Conservation (phyloP, 441 rosid genomes). For the Viola pubescens region DNA sequence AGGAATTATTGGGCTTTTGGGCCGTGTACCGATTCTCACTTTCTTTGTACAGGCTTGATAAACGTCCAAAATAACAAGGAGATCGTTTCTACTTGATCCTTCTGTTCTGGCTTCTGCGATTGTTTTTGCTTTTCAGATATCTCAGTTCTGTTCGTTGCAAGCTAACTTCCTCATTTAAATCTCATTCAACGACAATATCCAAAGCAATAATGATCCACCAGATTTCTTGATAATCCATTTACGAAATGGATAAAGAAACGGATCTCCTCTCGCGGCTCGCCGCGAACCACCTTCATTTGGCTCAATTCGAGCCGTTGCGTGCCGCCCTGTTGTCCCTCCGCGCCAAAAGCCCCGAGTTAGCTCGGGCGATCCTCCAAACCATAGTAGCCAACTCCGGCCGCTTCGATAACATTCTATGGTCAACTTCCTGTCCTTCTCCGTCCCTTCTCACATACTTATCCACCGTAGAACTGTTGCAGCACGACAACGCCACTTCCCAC, state of each 20-base stretch:
- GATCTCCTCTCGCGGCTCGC: constrained; percentile 76
- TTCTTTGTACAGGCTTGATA: too few relatives aligned
- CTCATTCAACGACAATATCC: too few relatives aligned
- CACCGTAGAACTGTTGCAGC: constrained; percentile 61
- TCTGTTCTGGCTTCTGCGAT: too few relatives aligned
- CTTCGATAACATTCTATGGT: constrained; percentile 65
- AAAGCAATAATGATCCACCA: neutral
- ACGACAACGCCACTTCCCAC: constrained; percentile 37
- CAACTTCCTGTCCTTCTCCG: constrained; percentile 66
- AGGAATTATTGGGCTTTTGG: too few relatives aligned
- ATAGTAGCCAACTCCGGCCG: constrained; percentile 71
- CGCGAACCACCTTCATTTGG: constrained; percentile 80
- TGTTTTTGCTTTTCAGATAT: too few relatives aligned
- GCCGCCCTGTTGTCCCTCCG: constrained; percentile 70
- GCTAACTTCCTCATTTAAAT: too few relatives aligned
- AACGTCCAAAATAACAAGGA: too few relatives aligned
- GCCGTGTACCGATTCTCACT: too few relatives aligned
- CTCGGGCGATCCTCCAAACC: constrained; percentile 62
- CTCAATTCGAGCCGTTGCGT: constrained; percentile 88
- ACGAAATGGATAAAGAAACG: constrained; percentile 60
- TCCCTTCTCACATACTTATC: constrained; percentile 66
- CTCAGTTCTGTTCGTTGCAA: too few relatives aligned
- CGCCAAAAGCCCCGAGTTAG: constrained; percentile 54
- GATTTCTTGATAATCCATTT: too few relatives aligned
- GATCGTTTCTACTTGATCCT: too few relatives aligned